Conservation (phyloP, 331 rosid genomes). For the Saraca asoca region DNA sequence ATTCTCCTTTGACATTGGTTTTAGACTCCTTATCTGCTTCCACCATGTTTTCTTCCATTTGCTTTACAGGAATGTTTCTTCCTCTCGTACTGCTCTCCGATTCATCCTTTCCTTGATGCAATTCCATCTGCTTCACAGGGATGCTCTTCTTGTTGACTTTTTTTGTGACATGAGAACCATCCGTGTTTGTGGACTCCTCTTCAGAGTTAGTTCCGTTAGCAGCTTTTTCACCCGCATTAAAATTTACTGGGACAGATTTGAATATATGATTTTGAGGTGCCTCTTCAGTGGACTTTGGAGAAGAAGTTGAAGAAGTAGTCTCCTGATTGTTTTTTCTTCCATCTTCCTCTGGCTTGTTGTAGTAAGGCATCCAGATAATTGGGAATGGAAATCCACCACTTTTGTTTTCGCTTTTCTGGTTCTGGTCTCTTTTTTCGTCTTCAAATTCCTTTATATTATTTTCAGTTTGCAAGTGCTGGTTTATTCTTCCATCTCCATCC, state of each 20-base stretch:
- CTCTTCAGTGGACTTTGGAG: conserved; percentile 27
- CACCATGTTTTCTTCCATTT: conserved; percentile 27
- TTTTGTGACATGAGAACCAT: conserved; percentile 22
- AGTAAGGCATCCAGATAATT: conserved; percentile 52
- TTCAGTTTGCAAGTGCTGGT: conserved; percentile 4
- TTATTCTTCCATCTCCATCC: conserved; percentile 35
- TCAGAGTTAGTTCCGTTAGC: neutral
- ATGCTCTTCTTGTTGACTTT: conserved; percentile 26
- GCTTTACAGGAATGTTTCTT: conserved; percentile 30
- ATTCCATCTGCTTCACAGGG: conserved; percentile 48
- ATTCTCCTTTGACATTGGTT: conserved; percentile 17
- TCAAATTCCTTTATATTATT: conserved; percentile 18
- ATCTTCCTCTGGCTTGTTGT: conserved; percentile 40
- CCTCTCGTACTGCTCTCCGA: conserved; percentile 25
- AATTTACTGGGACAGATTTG: conserved; percentile 37
- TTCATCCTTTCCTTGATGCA: conserved; percentile 29
- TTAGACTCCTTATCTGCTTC: conserved; percentile 30
- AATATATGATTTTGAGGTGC: conserved; percentile 21
- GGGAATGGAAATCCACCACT: conserved; percentile 52
- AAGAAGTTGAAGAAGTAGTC: neutral
- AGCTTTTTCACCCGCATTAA: conserved; percentile 23
- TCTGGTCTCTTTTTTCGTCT: conserved; percentile 27
- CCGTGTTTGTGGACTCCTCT: neutral
- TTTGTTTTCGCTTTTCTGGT: conserved; percentile 30
- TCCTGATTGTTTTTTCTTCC: conserved; percentile 31